Evolutionary conservation across 768 basidiomycete species (phyloP), one percentile per base, ranked within the genome.

Genomic region (Termitomyces eurrhizus): DNA sequence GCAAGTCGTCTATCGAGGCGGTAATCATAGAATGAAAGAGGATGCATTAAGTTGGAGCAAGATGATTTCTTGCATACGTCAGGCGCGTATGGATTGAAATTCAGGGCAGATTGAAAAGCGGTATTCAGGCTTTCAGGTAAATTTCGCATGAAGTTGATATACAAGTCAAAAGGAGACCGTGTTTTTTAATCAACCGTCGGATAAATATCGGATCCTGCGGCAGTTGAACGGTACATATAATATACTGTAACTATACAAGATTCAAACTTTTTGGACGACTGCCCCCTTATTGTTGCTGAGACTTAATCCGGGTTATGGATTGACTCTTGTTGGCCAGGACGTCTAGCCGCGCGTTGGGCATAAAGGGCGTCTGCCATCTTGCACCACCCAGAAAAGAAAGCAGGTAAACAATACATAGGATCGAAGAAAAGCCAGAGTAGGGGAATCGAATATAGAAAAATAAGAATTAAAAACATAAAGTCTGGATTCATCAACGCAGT

Each of bases 1-100:
- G 56, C 36, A 12, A 62, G 52, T 21, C 21, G 61, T 49, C 49
- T 36, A 37, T 62, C 61, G 16, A 62, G 52, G 45, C 57, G 60
- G 39, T 39, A 33, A 45, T 62, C 56, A 18, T 62, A 62, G 41
- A 62, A 62, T 7, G 60, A 35, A 12, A 53, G 51, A 4, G 58
- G 42, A 11, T 51, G 51, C 4, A 35, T 37, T 14, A 52, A 24
- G 2, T 37, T 13, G 35, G 51, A 35, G 12, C 51, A 52, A 36
- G 35, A 21, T 7, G 51, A 37, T 35, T 52, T 35, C 50, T 35
- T 13, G 1, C 12, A 33, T 13, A 52, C 11, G 2, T 52, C n/a
- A 6, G 35, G 51, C 12, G 13, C 35, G 7, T 8, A 2, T 3
- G 51, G 35, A 2, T 36, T 52, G 21, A 36, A 52, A 14, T 52